Evolutionary conservation across 2,329 filamentous ascomycete genomes (phyloP).

Genomic region (Plectosphaerella cucumerina): DNA sequence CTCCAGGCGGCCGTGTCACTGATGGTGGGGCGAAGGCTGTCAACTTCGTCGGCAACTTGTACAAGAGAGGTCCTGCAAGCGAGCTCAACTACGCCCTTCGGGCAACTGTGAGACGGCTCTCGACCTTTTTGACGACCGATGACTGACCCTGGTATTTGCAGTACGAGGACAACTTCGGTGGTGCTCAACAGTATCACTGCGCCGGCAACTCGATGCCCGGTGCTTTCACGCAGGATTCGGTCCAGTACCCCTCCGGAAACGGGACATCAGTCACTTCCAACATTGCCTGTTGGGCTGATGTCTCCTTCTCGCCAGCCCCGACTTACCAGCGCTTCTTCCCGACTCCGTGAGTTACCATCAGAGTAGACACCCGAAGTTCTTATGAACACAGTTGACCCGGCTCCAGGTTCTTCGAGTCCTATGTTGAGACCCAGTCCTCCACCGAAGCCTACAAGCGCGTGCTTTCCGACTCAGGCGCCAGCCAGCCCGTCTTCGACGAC

Average conservation of each 20-base stretch:
- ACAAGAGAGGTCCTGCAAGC: slow-evolving; percentile 26
- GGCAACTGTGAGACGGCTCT: slow-evolving; percentile 11
- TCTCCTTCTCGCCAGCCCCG: slow-evolving; percentile 20
- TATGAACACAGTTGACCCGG: background rate
- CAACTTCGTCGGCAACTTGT: slow-evolving; percentile 27
- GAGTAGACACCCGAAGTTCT: background rate
- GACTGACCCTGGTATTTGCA: background rate
- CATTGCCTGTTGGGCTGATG: slow-evolving; percentile 25
- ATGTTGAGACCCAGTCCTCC: slow-evolving; percentile 22
- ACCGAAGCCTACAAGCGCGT: slow-evolving; percentile 29
- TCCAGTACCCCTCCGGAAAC: slow-evolving; percentile 19
- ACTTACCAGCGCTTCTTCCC: slow-evolving; percentile 24
- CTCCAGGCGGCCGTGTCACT: slow-evolving; percentile 18
- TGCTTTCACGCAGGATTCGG: slow-evolving; percentile 20
- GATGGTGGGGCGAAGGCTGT: slow-evolving; percentile 26
- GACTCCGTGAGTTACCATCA: slow-evolving; percentile 7
- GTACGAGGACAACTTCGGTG: slow-evolving; percentile 26
- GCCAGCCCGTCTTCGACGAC: slow-evolving; percentile 22
- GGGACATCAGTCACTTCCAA: slow-evolving; percentile 14
- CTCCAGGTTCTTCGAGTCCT: slow-evolving; percentile 21
- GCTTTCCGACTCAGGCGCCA: slow-evolving; percentile 24
- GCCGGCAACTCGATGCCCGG: slow-evolving; percentile 26
- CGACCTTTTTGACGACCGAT: background rate
- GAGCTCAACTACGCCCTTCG: slow-evolving; percentile 19
- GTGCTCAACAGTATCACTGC: slow-evolving; percentile 27